These are phyloP conservation scores for Penicillium soppii DNA, from an alignment of 495 filamentous ascomycete genomes.

Conservation along the genomic window DNA sequence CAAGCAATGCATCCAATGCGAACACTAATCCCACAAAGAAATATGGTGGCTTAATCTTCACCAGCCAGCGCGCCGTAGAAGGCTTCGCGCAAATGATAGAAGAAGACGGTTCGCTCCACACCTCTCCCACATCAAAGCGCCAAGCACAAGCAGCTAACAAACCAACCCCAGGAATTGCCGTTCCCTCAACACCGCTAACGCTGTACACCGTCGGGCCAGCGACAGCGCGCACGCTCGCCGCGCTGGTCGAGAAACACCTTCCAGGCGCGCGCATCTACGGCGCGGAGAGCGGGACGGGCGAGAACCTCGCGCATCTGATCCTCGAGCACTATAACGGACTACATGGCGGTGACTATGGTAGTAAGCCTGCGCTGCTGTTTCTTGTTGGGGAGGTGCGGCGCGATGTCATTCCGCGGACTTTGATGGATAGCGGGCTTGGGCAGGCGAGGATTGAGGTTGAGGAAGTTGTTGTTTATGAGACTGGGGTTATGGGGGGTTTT, in stretches of 20 bases:
- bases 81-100: conserved; percentile 71
- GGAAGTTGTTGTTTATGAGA: conserved; percentile 84
- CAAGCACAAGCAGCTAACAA: conserved; percentile 12
- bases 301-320: conserved; percentile 73
- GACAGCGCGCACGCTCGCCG: conserved; percentile 69
- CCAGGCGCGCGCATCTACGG: conserved; percentile 62
- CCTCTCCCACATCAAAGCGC: not conserved
- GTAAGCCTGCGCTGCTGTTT: conserved; percentile 71
- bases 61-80: conserved; percentile 90
- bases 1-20: too few species aligned
- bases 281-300: conserved; percentile 77
- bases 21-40: conserved; percentile 19
- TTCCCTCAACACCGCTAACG: conserved; percentile 39
- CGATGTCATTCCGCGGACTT: conserved; percentile 80
- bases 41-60: conserved; percentile 90
- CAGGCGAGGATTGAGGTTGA: conserved; percentile 58
- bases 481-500: conserved; percentile 75
- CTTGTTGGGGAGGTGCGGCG: conserved; percentile 82
- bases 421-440: conserved; percentile 53
- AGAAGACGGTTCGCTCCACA: conserved; percentile 27
- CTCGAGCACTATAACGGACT: conserved; percentile 63
- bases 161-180: conserved; percentile 30
- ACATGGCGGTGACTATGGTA: conserved; percentile 16
- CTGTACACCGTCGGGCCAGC: conserved; percentile 93
- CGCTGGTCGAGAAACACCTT: conserved; percentile 46